Evolutionary conservation across 1,139 yeast genomes (phyloP), one percentile per base, ranked within the genome.

Genomic region (Debaryomyces sp.): DNA sequence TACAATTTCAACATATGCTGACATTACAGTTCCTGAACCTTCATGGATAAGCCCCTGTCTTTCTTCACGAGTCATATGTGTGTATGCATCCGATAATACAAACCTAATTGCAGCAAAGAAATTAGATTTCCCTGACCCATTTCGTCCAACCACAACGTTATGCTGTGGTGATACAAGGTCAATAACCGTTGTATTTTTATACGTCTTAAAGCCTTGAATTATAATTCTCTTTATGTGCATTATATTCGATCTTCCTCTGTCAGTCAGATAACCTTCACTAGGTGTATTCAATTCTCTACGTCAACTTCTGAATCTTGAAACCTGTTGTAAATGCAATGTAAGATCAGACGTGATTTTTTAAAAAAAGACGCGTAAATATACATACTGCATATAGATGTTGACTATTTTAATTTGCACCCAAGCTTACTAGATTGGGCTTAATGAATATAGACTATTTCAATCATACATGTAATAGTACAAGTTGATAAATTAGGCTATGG

Each of bases 61-160:
- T 61, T 91, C 97, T 59, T 91, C 96, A 53, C 95, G 75, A n/a
- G 87, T 78, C 84, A 92, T 80, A 62, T 89, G 88, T 2, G 90
- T 87, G 64, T 89, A 89, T 30, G 95, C 96, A 65, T 92, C 97
- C 47, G 96, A 87, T 36, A 94, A 70, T 8, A 92, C 98, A 68
- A 92, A 95, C 53, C 98, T 75, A 50, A 94, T 89, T 9, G 99
- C 99, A 15, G 97, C 94, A 67, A 94, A 94, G 70, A 95, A 89
- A 67, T 94, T 94, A 44, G 97, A 89, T 66, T 94, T 94, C 13
- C 99, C 99, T 6, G 97, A 88, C 13, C 99, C 99, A 67, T 94
- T 94, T 46, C 97, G 74, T 3, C 99, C 99, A 27, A 94, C 90
- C 12, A 94, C 91, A 26, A 92, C 96, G 67, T 94, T 94, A 63